Conservation (phyloP, 2,329 filamentous ascomycete species). For the Aspergillus sp. region DNA sequence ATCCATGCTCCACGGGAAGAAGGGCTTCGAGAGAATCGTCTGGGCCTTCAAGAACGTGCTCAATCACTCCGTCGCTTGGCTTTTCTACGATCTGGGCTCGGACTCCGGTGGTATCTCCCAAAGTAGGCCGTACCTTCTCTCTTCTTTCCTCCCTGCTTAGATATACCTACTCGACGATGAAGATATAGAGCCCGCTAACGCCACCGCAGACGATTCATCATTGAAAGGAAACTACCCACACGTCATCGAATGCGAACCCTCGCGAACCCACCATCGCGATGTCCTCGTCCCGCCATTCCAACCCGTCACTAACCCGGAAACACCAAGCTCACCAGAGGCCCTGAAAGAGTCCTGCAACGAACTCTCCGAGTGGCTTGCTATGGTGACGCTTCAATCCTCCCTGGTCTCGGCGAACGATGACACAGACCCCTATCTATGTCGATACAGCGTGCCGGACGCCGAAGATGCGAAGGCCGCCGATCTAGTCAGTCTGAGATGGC, state of each 20-base stretch:
- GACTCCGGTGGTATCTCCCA: constrained; percentile 29
- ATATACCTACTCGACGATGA: not conserved
- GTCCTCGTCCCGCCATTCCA: constrained; percentile 36
- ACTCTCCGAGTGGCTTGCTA: constrained; percentile 63
- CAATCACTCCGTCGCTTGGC: constrained; percentile 66
- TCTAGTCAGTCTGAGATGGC: constrained; percentile 44
- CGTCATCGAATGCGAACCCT: constrained; percentile 29
- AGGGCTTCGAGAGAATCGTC: constrained; percentile 73
- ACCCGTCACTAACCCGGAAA: constrained; percentile 23
- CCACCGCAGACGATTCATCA: constrained; percentile 26
- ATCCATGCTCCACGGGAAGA: constrained; percentile 80
- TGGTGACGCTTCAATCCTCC: constrained; percentile 49
- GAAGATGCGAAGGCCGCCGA: constrained; percentile 22
- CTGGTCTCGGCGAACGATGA: constrained; percentile 36
- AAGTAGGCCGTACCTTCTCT: constrained; percentile 37
- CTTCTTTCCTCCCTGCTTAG: no score
- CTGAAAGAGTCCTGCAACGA: constrained; percentile 61
- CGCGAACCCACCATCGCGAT: constrained; percentile 22
- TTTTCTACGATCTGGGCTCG: constrained; percentile 65
- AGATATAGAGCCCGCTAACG: not conserved
- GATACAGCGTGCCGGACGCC: constrained; percentile 40
- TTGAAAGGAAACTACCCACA: constrained; percentile 42
- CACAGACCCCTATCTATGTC: constrained; percentile 45
- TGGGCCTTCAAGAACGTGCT: constrained; percentile 80
- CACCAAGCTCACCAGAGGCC: constrained; percentile 39